These are phyloP conservation scores for Citrus reticulata DNA, from an alignment of 345 rosid genomes.

Conservation along the genomic window DNA sequence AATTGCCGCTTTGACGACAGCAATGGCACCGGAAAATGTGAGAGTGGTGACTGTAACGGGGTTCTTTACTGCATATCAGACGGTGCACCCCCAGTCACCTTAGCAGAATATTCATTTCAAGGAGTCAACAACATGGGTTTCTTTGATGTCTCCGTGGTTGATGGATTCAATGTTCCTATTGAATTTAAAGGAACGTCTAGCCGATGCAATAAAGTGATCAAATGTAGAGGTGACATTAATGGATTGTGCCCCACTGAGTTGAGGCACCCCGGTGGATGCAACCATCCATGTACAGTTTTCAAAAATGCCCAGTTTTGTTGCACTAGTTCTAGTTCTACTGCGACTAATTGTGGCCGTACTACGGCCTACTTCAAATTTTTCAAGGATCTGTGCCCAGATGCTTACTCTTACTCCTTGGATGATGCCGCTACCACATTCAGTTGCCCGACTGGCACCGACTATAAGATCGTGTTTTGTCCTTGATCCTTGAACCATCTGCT, in stretches of 20 bases:
- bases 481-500: neutral
- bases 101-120: conserved; percentile 10
- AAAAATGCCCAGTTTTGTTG: conserved; percentile 46
- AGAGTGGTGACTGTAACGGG: conserved; percentile 19
- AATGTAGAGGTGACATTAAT: conserved; percentile 26
- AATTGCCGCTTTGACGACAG: conserved; percentile 15
- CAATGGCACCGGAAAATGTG: neutral
- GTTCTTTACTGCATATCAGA: neutral
- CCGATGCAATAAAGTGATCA: neutral
- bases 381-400: conserved; percentile 32
- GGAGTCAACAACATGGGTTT: neutral
- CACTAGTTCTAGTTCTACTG: neutral
- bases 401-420: conserved; percentile 40
- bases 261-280: neutral
- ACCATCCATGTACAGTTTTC: conserved; percentile 40
- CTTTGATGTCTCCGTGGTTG: conserved; percentile 13
- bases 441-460: conserved; percentile 32
- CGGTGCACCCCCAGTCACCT: conserved; percentile 7
- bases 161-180: conserved; percentile 26
- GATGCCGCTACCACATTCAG: conserved; percentile 38
- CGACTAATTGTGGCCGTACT: neutral
- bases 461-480: conserved; percentile 50
- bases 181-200: conserved; percentile 13
- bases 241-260: conserved; percentile 44
- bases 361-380: conserved; percentile 29